Percentiles rank a stretch among this genome's conserved stretches.
phyloP scores from a whole-genome alignment of 2,329 filamentous ascomycete species.

The Sporothrix dimorphospora region DNA sequence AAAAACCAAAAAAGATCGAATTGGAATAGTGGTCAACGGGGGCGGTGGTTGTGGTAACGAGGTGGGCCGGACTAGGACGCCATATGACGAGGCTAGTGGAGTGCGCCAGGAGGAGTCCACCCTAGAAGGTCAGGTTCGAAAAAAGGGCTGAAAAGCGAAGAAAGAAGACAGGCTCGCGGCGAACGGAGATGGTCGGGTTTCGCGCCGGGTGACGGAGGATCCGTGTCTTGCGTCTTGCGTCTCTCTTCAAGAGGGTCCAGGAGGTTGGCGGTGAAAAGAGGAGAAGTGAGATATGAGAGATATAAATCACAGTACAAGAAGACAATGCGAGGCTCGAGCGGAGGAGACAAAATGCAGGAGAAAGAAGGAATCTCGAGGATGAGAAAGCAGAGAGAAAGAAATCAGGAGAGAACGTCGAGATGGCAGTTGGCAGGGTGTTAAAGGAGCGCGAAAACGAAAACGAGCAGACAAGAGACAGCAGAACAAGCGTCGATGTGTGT shows the following conservation, averaged over 20 bases:
- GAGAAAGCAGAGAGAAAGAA: neutral
- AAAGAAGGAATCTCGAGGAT: neutral
- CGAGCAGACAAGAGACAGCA: neutral
- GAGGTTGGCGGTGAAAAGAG: neutral
- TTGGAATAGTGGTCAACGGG: neutral
- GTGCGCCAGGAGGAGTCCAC: slow-evolving; percentile 12
- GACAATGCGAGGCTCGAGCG: neutral
- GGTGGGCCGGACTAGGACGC: slow-evolving; percentile 22
- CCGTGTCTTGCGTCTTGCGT: neutral
- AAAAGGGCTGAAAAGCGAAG: slow-evolving; percentile 18
- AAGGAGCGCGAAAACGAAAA: slow-evolving; percentile 4
- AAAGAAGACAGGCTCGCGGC: neutral
- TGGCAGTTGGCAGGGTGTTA: slow-evolving; percentile 1
- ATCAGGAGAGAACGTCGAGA: neutral
- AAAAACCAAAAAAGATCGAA: neutral
- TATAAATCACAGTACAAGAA: neutral
- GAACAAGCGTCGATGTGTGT: slow-evolving; percentile 8
- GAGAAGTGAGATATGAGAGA: neutral
- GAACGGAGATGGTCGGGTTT: slow-evolving; percentile 7
- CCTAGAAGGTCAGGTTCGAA: neutral
- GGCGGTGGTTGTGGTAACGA: slow-evolving; percentile 6
- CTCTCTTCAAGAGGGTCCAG: neutral
- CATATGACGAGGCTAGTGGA: slow-evolving; percentile 28
- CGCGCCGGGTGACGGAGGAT: neutral
- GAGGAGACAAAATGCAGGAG: neutral